Evolutionary conservation across 495 filamentous ascomycete species (phyloP).

Genomic region (Bathelium albidoporum): DNA sequence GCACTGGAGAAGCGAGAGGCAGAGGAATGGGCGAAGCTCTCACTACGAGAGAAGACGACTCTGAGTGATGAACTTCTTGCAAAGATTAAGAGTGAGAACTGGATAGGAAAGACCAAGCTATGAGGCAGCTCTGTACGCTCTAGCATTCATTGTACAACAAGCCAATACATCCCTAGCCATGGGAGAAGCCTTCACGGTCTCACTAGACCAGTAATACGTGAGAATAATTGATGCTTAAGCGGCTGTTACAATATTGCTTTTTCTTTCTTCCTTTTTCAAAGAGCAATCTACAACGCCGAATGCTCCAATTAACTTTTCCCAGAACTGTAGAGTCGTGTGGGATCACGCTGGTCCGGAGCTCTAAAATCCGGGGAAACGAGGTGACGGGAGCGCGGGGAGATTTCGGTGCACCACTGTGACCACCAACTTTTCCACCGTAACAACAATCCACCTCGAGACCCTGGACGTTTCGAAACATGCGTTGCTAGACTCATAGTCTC

Average conservation of each 20-base stretch:
- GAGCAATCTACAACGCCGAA: too few relatives aligned
- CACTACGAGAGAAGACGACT: slow-evolving; percentile 3
- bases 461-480: slow-evolving; percentile 3
- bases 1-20: background rate
- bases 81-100: background rate
- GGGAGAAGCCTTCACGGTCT: too few relatives aligned
- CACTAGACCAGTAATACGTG: too few relatives aligned
- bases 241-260: too few relatives aligned
- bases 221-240: too few relatives aligned
- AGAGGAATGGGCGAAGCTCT: background rate
- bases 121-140: background rate
- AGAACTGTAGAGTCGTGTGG: background rate
- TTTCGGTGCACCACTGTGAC: background rate
- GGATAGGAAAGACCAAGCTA: background rate
- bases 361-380: background rate
- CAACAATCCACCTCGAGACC: background rate
- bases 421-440: background rate
- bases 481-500: background rate
- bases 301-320: too few relatives aligned
- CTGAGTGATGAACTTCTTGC: background rate
- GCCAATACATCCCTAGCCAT: too few relatives aligned
- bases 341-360: background rate
- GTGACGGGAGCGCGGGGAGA: background rate
- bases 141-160: too few relatives aligned
- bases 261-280: too few relatives aligned